Evolutionary conservation across 345 rosid genomes (phyloP), one percentile per base, ranked within the genome.

Genomic region (Rhodamnia rubescens): DNA sequence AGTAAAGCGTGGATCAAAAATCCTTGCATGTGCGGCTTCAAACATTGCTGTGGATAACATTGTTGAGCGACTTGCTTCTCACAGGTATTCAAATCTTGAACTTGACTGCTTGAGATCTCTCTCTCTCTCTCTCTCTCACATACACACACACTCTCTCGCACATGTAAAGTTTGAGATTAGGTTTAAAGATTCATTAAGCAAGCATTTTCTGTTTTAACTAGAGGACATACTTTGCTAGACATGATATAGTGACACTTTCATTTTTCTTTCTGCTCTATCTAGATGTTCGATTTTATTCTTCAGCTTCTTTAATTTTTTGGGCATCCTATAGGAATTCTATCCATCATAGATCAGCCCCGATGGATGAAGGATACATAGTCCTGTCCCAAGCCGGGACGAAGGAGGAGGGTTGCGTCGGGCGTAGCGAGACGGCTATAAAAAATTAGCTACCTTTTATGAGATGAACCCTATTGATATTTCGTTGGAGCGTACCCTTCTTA

Each of bases 1-100:
- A 93, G 99, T 96, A 78, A 96, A 97, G 85, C 93, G 94, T 78
- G 99, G 99, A 84, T 92, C 96, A n/a, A 97, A 95, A 91, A 93
- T 97, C 87, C 98, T 97, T 85, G 99, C 98, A 26, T 97, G 99
- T 88, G 98, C 98, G 74, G 98, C 99, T 92, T 96, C 99, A 84
- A 96, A 97, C 89, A 94, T 97, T 88, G 99, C 99, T 26, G 99
- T 97, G 7, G 99, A 97, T 91, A 96, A 97, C 91, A 95, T 97
- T 85, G 99, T 97, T 84, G 99, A 97, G 90, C 92, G 98, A 86
- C 97, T 97, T 85, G 97, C 92, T 89, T 92, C 94, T 86, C 98
- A 97, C 89, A 94, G 98, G 98, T 95, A 88, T 44, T 21, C 16
- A 83, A 64, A 81, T 89, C 78, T 81, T 74, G 82, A 58, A 36